These are phyloP conservation scores for Phanerodontia chrysosporium DNA, from an alignment of 768 basidiomycete species.

Conservation along the genomic window DNA sequence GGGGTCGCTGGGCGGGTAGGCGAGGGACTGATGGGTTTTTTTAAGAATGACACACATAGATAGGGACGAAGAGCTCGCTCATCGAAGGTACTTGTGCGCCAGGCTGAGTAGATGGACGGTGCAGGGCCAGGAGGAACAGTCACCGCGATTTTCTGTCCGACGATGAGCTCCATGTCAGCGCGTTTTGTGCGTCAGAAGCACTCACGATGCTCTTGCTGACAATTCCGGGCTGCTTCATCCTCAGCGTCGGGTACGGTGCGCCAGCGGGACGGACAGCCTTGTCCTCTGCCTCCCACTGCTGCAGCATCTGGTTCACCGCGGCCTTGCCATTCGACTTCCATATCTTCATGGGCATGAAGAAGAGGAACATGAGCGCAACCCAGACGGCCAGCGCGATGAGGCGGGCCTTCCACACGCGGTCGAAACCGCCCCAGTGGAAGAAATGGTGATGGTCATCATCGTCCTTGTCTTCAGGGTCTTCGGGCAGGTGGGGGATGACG, in stretches of 20 bases:
- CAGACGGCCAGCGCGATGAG: constrained; percentile 32
- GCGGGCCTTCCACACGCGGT: constrained; percentile 31
- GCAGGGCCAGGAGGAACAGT: constrained; percentile 32
- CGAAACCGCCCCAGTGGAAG: constrained; percentile 11
- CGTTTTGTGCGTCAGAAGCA: background rate
- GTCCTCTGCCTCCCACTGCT: constrained; percentile 40
- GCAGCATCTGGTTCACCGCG: constrained; percentile 33
- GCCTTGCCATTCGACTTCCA: constrained; percentile 47
- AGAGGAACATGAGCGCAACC: constrained; percentile 34
- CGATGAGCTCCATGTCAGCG: background rate
- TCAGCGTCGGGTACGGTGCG: constrained; percentile 35
- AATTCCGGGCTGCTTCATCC: constrained; percentile 36
- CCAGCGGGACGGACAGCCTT: constrained; percentile 21
- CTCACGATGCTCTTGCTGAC: constrained; percentile 34
- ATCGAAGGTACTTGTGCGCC: constrained; percentile 42
- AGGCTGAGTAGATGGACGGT: constrained; percentile 36
- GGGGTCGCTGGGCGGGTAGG: constrained; percentile 35
- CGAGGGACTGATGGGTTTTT: constrained; percentile 26
- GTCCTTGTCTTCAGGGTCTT: constrained; percentile 15
- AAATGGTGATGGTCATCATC: constrained; percentile 10
- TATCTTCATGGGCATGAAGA: constrained; percentile 36
- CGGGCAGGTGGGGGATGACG: constrained; percentile 26
- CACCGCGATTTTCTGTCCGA: constrained; percentile 34
- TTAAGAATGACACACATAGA: background rate
- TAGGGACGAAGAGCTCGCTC: constrained; percentile 11